Base-by-base conservation (phyloP, 208 protist species). In the Acanthamoeba pearcei region DNA sequence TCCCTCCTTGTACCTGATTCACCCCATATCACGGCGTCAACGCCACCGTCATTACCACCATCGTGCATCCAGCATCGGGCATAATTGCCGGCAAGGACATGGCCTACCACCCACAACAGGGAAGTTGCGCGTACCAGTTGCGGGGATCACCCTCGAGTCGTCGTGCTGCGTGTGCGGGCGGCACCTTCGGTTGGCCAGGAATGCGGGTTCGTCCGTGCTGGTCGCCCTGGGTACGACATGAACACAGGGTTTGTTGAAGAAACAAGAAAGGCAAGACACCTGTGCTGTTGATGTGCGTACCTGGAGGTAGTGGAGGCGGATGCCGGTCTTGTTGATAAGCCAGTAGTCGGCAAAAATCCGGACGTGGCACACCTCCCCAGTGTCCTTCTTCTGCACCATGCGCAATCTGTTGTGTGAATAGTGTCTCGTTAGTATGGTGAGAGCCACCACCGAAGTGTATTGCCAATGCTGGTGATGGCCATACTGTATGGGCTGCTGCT, bases 261-360 rank as follows among this genome's bases (percentile, higher is more conserved):
- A 62, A 6, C 3, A 66, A 42, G 82, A 90, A 17, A 62, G 24
- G 55, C 55, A 4, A 35, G 35, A 27, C 32, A 42, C 29, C 2
- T 9, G 15, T 74, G 13, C 29, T 38, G n/a, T 27, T 27, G 38
- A 17, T 60, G 27, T 19, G 46, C 46, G 46, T 51, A 51, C 46
- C 91, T 94, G 91, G 15, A 70, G 68, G 38, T 94, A 94, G 35
- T 85, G 72, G 1, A 94, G 53, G 2, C 91, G 91, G 24, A 94
- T 27, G n/a, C 91, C 91, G 51, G 91, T 94, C 74, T 85, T 80
- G 91, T 94, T 94, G 91, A 94, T 94, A 2, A 94, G 91, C 91
- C 91, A 94, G 35, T 57, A 94, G 29, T 94, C 91, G 49, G 70
- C 55, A 24, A 29, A 76, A 22, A 93, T 27, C 3, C 88, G 57